phyloP scores from a whole-genome alignment of 345 rosid species.

The Moricandia moricandioides region DNA sequence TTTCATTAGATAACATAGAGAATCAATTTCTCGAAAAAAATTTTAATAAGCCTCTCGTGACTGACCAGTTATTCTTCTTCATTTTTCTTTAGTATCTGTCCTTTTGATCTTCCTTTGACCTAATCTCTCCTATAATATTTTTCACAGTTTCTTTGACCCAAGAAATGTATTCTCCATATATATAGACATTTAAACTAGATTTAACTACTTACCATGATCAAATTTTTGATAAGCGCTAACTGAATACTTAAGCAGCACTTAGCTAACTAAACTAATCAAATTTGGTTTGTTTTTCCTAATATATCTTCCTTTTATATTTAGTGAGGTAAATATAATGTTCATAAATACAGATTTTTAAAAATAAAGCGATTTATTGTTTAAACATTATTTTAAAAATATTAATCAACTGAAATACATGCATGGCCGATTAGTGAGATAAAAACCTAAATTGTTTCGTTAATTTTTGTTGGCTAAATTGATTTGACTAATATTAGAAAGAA shows the following conservation, averaged over 20 bases:
- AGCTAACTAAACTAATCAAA: not conserved
- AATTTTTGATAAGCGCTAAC: not conserved
- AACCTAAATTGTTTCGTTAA: too few relatives aligned
- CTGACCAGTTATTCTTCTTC: too few relatives aligned
- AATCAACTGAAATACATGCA: not conserved
- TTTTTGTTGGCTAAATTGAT: too few relatives aligned
- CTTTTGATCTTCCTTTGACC: conserved; percentile 32
- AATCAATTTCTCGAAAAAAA: too few relatives aligned
- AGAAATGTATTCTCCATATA: not conserved
- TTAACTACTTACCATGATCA: not conserved
- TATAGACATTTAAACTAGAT: not conserved
- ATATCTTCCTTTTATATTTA: too few relatives aligned
- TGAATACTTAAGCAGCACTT: not conserved
- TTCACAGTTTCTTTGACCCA: not conserved
- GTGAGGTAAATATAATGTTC: not conserved
- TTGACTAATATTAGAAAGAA: too few relatives aligned
- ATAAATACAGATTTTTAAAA: too few relatives aligned
- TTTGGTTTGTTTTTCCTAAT: not conserved
- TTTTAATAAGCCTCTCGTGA: too few relatives aligned
- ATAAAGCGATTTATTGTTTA: too few relatives aligned
- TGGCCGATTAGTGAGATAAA: not conserved
- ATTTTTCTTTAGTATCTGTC: conserved; percentile 6
- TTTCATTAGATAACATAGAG: too few relatives aligned
- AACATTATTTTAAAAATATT: not conserved
- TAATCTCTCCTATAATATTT: not conserved